These are phyloP conservation scores for Cylindrotheca fusiformis DNA, from an alignment of 108 stramenopile genomes.

Conservation along the genomic window DNA sequence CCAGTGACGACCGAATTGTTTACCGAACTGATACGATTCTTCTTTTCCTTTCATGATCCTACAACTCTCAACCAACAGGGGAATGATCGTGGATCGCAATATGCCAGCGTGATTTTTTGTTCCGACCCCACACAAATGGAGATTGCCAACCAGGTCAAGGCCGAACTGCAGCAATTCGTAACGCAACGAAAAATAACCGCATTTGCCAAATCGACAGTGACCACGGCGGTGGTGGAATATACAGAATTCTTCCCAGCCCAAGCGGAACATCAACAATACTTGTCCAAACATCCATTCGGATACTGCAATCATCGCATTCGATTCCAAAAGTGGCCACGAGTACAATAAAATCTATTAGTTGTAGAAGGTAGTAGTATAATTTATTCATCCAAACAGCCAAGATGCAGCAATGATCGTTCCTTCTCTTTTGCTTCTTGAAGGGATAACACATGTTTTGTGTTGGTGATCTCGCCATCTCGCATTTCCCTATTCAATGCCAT, in stretches of 20 bases:
- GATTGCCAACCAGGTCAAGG: constrained; percentile 37
- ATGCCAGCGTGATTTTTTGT: constrained; percentile 57
- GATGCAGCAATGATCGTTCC: too few relatives aligned
- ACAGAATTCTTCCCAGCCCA: constrained; percentile 34
- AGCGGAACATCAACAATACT: constrained; percentile 55
- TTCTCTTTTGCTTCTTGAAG: too few relatives aligned
- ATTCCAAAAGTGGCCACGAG: constrained; percentile 30
- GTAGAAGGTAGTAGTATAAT: too few relatives aligned
- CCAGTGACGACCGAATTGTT: constrained; percentile 19
- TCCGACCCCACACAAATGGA: constrained; percentile 41
- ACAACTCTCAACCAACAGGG: constrained; percentile 74
- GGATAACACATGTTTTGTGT: too few relatives aligned
- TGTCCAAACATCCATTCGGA: constrained; percentile 42
- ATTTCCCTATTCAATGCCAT: too few relatives aligned
- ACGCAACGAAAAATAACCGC: constrained; percentile 8
- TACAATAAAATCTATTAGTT: too few relatives aligned
- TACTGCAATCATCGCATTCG: constrained; percentile 48
- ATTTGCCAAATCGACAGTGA: constrained; percentile 17
- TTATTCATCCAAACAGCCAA: too few relatives aligned
- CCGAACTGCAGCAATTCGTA: constrained; percentile 22
- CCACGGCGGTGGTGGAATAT: constrained; percentile 18
- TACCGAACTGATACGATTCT: constrained; percentile 61
- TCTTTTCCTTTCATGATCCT: constrained; percentile 72
- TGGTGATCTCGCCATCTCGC: too few relatives aligned
- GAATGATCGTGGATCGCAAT: constrained; percentile 71